These are phyloP conservation scores for Cystofilobasidium macerans DNA, from an alignment of 768 basidiomycete species.

Conservation along the genomic window DNA sequence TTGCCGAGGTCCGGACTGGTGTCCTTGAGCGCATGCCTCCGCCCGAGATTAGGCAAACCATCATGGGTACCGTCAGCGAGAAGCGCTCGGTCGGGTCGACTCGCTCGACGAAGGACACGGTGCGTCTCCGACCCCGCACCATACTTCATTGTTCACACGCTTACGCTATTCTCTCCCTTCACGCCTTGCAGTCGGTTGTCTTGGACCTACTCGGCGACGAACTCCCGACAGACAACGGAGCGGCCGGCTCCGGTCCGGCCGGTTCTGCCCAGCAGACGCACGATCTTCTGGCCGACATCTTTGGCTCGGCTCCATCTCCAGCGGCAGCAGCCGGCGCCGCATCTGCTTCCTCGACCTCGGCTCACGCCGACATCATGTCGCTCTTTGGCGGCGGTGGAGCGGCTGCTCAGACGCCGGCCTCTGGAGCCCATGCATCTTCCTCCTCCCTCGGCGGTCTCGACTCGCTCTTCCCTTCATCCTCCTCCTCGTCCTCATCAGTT, in stretches of 20 bases:
- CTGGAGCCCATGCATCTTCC: constrained; percentile 36
- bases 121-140: constrained; percentile 38
- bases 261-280: constrained; percentile 54
- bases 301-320: constrained; percentile 47
- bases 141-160: neutral
- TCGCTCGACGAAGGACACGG: constrained; percentile 56
- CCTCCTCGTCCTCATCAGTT: constrained; percentile 4
- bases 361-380: constrained; percentile 78
- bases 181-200: constrained; percentile 31
- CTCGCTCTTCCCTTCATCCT: constrained; percentile 4
- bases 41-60: constrained; percentile 92
- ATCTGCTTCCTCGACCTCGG: constrained; percentile 43
- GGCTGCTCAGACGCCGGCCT: constrained; percentile 37
- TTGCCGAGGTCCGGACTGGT: constrained; percentile 57
- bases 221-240: constrained; percentile 39
- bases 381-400: constrained; percentile 52
- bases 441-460: constrained; percentile 29
- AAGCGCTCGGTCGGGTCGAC: constrained; percentile 93
- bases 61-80: constrained; percentile 78
- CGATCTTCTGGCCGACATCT: constrained; percentile 85
- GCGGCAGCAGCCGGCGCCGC: constrained; percentile 39
- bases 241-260: no score
- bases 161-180: neutral
- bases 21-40: constrained; percentile 98
- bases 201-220: constrained; percentile 82